A percentile compares a stretch with the other conserved stretches of the same genome.
These are phyloP conservation scores for Lipomyces mesembrius DNA, from an alignment of 805 yeast genomes.

Conservation along the genomic window DNA sequence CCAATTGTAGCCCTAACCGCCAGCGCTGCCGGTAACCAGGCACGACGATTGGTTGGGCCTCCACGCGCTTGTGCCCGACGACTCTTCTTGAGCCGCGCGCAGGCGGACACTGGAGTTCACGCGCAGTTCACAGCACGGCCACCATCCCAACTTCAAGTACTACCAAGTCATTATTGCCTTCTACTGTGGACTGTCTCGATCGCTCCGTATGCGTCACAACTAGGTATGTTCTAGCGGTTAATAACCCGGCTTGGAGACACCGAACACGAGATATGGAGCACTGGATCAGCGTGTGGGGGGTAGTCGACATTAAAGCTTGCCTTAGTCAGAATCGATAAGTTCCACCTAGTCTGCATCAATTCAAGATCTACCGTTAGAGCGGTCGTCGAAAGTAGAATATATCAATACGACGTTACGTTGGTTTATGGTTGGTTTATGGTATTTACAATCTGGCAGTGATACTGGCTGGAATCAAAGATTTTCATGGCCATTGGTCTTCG, in stretches of 20 bases:
- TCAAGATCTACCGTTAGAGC: neutral
- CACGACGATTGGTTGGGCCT: neutral
- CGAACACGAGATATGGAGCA: neutral
- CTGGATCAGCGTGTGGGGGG: neutral
- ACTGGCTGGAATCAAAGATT: neutral
- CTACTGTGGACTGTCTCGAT: neutral
- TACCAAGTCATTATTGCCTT: neutral
- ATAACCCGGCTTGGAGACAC: neutral
- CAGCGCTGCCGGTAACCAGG: neutral
- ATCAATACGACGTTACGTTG: neutral
- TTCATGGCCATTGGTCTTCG: neutral
- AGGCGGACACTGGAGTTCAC: no score
- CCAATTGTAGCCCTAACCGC: constrained; percentile 1
- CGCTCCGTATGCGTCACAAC: neutral
- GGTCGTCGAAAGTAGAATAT: neutral
- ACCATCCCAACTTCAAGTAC: neutral
- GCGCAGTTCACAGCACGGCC: neutral
- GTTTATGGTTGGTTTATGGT: neutral
- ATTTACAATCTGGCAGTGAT: neutral
- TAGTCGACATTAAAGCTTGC: neutral
- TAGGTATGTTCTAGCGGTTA: neutral
- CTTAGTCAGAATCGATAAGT: neutral
- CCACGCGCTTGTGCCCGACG: neutral
- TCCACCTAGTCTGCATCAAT: neutral
- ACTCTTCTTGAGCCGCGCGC: neutral